Evolutionary conservation across 2,329 filamentous ascomycete species (phyloP), one percentile per base, ranked within the genome.

Genomic region (Calonectria pseudoturangicola): DNA sequence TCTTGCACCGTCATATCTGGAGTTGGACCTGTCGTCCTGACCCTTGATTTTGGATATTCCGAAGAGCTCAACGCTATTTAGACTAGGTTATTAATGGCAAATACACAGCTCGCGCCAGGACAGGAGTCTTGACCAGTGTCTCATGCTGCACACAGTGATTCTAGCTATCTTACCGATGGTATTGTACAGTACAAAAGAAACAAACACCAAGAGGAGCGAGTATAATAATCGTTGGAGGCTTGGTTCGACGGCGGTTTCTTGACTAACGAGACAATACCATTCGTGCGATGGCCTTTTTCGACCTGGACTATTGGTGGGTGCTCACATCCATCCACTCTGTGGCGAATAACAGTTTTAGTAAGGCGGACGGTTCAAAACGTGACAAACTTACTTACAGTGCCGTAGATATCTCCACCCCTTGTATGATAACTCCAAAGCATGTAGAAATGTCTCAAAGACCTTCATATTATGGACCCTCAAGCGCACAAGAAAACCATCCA

Each of bases 71-170:
- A 54, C 1, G 41, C 30, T 3, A 39, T 68, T 39, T 65, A 73
- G 10, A 64, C 2, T 75, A 75, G 10, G 16, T 75, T 16, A 56
- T 75, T 10, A 43, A 73, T 1, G 71, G 73, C 9, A 63, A 75
- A 10, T 66, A 60, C 25, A 72, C 43, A 12, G 58, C 50, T 12
- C 62, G 66, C 13, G 73, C 73, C 6, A 73, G 62, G 2, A 39
- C 74, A 0, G 74, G 74, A 0, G 36, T 70, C 8, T 36, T 68
- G 18, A 27, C 43, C 0, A 45, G 73, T 75, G 74, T 69, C 74
- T 1, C 67, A 47, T 1, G 56, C 28, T 1, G 18, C 16, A 13
- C 2, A 16, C 8, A 28, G 41, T 1, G 12, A n/a, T 8, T 21
- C 30, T 1, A 27, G 18, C 1, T 75, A 75, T 50, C 71, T 54